Evolutionary conservation across 2,329 filamentous ascomycete genomes (phyloP), one percentile per base, ranked within the genome.

Genomic region (Mollisia scopiformis): DNA sequence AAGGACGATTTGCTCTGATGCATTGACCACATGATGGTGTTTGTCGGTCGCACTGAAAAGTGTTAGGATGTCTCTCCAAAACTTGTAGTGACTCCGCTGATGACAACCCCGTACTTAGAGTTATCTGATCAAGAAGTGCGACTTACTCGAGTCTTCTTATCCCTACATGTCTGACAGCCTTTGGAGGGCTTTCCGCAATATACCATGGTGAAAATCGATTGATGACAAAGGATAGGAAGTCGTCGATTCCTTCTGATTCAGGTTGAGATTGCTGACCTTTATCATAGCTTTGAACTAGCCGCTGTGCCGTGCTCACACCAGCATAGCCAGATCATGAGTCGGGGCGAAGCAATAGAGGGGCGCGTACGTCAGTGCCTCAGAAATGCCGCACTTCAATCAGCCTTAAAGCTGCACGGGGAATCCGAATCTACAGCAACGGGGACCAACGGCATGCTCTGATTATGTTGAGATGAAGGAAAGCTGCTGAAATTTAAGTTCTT

Each of bases 1-100:
- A 86, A 72, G 72, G 59, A 55, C 81, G 77, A 59, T 80, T 75
- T 53, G 81, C 79, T 70, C 83, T 83, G 54, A 78, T 75, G 68
- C 83, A 86, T 71, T 85, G 83, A 47, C 80, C 80, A 61, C 83
- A 86, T 51, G 78, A 76, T 11, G 80, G 80, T 39, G 78, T 76
- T 61, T 71, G 76, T 68, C 83, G 79, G 66, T 85, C 83, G 69
- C 83, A 86, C 61, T 65, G 49, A 0, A 14, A 14, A 4, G 13
- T 41, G 51, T 62, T 25, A 62, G 55, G 37, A n/a, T 37, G 27
- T 8, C 19, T 46, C 14, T 47, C 33, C 25, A 19, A 14, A n/a
- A n/a, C n/a, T n/a, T n/a, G 13, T 11, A 19, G 23, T 19, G 19
- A 16, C 21, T 35, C 19, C 11, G 33, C 1, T 16, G 19, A 33